Evolutionary conservation across 2,329 filamentous ascomycete genomes (phyloP), one percentile per base, ranked within the genome.

Genomic region (Ilyonectria destructans): DNA sequence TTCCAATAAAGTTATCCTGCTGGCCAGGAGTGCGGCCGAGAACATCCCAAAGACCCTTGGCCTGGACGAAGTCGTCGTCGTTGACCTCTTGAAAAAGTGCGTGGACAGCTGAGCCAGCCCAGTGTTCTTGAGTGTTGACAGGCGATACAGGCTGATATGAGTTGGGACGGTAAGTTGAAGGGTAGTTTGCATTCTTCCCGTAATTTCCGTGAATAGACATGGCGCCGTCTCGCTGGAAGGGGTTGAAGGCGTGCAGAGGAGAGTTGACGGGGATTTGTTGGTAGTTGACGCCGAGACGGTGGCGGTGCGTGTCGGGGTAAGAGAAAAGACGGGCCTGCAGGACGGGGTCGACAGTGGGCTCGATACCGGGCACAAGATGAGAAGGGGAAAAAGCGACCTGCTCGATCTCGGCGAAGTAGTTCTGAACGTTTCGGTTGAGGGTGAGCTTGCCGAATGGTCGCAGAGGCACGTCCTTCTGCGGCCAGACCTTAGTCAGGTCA

Each of bases 401-500:
- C 78, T 93, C 91, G 59, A 92, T 88, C 75, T 93, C 91, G 62
- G 87, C 85, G 74, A 73, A 73, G 63, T 91, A 91, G 80, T 92
- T 91, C 69, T 87, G 79, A 2, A 86, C 82, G 76, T 93, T 94
- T 48, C 86, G 85, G 81, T 93, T 90, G 56, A 94, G 79, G 55
- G 90, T 90, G 81, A 94, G 84, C 72, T 90, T 88, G 56, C 92
- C 92, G 33, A 94, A 81, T 46, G 86, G 86, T 5, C 88, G 88
- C 63, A 93, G 85, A 1, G 92, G 92, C 2, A 90, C 90, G 6
- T 88, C 77, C 69, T 93, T 90, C 71, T 92, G 89, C 0, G 92
- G 91, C 46, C 93, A 86, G 65, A 93, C 88, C 83, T 93, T 93
- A 68, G 92, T 93, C 3, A 91, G 87, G 74, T 94, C 92, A 1